phyloP scores from a whole-genome alignment of 164 flowering plant genomes.

The Taxillus chinensis region DNA sequence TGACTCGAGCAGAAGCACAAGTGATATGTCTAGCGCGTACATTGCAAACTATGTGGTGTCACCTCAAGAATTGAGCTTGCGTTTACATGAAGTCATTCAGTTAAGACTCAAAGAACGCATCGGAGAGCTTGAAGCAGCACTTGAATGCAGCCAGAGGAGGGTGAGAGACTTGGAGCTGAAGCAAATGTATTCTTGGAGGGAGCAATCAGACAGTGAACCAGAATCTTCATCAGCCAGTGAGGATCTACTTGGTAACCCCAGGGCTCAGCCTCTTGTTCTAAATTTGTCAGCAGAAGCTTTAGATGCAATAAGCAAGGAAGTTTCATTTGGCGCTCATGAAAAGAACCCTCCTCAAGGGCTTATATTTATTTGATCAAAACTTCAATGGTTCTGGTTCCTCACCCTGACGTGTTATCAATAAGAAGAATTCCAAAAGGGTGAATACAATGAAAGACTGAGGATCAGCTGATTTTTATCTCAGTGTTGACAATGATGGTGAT shows the following conservation, averaged over 20 bases:
- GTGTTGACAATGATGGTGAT: slow-evolving; percentile 18
- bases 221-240: slow-evolving; percentile 15
- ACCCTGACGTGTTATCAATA: background rate
- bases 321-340: too few species aligned
- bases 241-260: slow-evolving; percentile 9
- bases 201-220: slow-evolving; percentile 19
- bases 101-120: slow-evolving; percentile 67
- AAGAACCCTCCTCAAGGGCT: background rate
- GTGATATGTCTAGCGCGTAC: background rate
- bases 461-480: background rate
- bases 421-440: slow-evolving; percentile 1
- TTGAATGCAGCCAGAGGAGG: slow-evolving; percentile 45
- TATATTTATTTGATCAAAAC: slow-evolving; percentile 2
- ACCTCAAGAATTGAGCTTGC: slow-evolving; percentile 66
- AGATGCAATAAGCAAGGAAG: too few species aligned
- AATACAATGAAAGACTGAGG: slow-evolving; percentile 13
- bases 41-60: slow-evolving; percentile 39
- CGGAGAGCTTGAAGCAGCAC: slow-evolving; percentile 65
- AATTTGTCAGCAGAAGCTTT: too few species aligned
- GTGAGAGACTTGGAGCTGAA: slow-evolving; percentile 29
- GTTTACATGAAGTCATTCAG: slow-evolving; percentile 67
- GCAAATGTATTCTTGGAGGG: slow-evolving; percentile 13
- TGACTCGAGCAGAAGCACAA: background rate
- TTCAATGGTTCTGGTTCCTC: slow-evolving; percentile 3
- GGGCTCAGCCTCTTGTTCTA: too few species aligned